These are phyloP conservation scores for Leccinum imitatum DNA, from an alignment of 768 basidiomycete genomes.

Conservation along the genomic window DNA sequence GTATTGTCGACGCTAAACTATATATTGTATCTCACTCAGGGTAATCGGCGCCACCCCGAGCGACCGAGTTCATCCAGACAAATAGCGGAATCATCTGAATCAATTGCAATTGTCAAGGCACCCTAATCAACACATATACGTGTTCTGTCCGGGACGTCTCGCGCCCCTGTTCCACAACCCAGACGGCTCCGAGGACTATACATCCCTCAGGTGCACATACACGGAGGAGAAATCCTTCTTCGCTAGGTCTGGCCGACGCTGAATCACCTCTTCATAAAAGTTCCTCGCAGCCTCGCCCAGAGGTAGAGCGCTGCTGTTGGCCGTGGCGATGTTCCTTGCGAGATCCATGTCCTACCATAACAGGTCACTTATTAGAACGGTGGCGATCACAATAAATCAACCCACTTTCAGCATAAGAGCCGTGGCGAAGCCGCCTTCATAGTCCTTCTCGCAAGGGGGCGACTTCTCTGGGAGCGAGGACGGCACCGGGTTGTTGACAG, in stretches of 20 bases:
- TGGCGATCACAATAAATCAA: neutral
- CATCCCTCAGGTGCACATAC: constrained; percentile 56
- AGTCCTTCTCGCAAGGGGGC: constrained; percentile 81
- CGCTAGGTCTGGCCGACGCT: constrained; percentile 56
- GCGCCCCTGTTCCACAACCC: neutral
- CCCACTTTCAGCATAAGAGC: constrained; percentile 78
- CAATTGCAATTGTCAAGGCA: constrained; percentile 2
- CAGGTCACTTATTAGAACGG: constrained; percentile 7
- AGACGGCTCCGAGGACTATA: neutral
- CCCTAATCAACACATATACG: constrained; percentile 14
- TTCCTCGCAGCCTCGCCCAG: constrained; percentile 62
- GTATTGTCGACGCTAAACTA: neutral
- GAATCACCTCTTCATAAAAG: constrained; percentile 59
- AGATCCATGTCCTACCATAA: constrained; percentile 75
- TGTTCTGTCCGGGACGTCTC: constrained; percentile 1
- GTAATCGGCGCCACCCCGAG: neutral
- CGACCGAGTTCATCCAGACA: neutral
- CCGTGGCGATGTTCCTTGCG: constrained; percentile 61
- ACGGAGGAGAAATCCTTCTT: constrained; percentile 81
- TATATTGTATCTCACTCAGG: neutral
- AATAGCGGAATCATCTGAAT: neutral
- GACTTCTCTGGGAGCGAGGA: constrained; percentile 65
- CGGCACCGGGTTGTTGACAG: constrained; percentile 87
- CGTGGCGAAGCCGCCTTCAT: constrained; percentile 85
- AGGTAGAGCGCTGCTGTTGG: constrained; percentile 52